Evolutionary conservation across 2,329 filamentous ascomycete species (phyloP).

Genomic region (Hyphodiscus sp.): DNA sequence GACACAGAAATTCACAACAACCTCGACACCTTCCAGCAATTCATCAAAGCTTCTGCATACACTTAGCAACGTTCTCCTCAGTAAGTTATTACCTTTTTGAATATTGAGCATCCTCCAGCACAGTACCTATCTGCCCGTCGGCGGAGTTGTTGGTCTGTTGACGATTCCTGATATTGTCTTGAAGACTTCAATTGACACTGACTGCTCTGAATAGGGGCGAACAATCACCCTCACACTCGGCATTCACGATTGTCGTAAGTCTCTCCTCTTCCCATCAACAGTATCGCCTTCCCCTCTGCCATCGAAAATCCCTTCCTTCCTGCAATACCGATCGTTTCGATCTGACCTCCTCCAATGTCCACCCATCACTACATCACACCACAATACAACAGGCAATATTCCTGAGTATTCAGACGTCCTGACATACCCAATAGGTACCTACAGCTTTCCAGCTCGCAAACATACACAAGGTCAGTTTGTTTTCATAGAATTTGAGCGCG

Average conservation of each 20-base stretch:
- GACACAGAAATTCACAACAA: too few relatives aligned
- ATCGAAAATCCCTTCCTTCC: not conserved
- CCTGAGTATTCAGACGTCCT: too few relatives aligned
- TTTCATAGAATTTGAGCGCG: too few relatives aligned
- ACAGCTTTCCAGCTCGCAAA: too few relatives aligned
- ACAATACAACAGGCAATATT: not conserved
- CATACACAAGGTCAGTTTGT: too few relatives aligned
- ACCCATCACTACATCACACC: not conserved
- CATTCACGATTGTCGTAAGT: not conserved
- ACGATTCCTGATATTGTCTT: not conserved
- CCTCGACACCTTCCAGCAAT: too few relatives aligned
- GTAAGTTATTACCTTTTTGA: not conserved
- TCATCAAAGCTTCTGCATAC: too few relatives aligned
- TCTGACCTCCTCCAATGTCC: not conserved
- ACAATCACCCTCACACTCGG: not conserved
- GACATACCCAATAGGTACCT: too few relatives aligned
- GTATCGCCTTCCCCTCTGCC: not conserved
- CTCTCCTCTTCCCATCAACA: not conserved
- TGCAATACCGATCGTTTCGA: not conserved
- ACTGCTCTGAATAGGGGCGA: not conserved
- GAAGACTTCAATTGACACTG: not conserved
- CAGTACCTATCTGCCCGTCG: not conserved
- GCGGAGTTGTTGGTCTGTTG: too few relatives aligned
- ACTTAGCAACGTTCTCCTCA: too few relatives aligned
- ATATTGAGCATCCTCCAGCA: not conserved